Percentiles rank a stretch among this genome's conserved stretches.
These are phyloP conservation scores for Oryza coarctata DNA, from an alignment of 176 grass and related monocot genomes.

Conservation along the genomic window DNA sequence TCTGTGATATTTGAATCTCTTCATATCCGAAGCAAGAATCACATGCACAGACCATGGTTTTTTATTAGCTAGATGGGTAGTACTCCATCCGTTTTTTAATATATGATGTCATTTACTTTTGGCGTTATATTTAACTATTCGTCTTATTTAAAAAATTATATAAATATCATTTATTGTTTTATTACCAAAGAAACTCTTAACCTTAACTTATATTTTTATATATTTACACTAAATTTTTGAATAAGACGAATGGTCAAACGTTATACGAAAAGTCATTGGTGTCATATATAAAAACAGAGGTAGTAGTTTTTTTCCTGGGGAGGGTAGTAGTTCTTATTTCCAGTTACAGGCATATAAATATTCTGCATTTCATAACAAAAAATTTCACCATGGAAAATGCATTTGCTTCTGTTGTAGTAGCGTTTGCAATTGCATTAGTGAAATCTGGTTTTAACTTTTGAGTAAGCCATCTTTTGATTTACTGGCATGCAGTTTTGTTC, in stretches of 20 bases:
- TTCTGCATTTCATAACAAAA: not conserved
- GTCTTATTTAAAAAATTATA: too few species aligned
- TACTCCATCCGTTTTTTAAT: too few species aligned
- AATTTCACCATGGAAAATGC: not conserved
- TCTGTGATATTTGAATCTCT: conserved; percentile 7
- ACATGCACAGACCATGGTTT: not conserved
- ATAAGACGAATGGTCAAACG: too few species aligned
- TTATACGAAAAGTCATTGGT: too few species aligned
- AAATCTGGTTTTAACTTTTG: not conserved
- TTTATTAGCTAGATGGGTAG: not conserved
- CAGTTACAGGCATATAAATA: not conserved
- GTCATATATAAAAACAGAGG: too few species aligned
- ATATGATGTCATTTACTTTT: too few species aligned
- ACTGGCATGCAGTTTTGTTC: conserved; percentile 19
- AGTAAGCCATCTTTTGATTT: not conserved
- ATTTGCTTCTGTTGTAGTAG: not conserved
- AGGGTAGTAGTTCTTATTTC: not conserved
- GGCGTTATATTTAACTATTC: too few species aligned
- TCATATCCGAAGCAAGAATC: not conserved
- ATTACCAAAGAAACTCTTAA: too few species aligned
- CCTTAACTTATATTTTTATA: too few species aligned
- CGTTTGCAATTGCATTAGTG: not conserved
- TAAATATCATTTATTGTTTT: too few species aligned
- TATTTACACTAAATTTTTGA: too few species aligned
- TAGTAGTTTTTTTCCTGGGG: too few species aligned